Evolutionary conservation across 1,284 basidiomycete genomes (phyloP).

Genomic region (Microbotryomycetes sp.): DNA sequence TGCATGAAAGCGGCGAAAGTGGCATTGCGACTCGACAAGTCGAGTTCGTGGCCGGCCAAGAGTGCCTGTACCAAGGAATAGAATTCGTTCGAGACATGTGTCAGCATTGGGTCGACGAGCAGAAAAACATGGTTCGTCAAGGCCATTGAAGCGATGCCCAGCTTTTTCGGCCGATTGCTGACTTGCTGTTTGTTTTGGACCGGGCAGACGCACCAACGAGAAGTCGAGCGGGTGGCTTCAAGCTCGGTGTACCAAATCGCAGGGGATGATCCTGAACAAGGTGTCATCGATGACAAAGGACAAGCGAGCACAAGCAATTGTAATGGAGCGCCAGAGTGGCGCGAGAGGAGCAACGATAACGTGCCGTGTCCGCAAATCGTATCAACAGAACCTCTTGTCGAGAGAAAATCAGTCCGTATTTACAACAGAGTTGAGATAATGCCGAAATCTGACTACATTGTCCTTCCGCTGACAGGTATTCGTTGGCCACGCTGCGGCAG

Average conservation of each 20-base stretch:
- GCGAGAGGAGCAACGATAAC: not conserved
- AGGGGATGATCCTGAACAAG: too few species aligned
- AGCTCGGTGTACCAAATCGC: too few species aligned
- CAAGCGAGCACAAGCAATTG: too few species aligned
- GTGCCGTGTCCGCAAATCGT: slow-evolving; percentile 2
- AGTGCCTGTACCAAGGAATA: slow-evolving; percentile 25
- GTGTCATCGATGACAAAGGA: too few species aligned
- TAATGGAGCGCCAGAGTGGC: not conserved
- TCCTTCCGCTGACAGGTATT: too few species aligned
- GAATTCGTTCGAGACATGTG: slow-evolving; percentile 18
- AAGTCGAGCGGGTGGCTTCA: not conserved
- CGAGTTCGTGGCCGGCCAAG: slow-evolving; percentile 11
- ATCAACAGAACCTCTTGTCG: slow-evolving; percentile 16
- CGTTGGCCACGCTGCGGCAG: slow-evolving; percentile 21
- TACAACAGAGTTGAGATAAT: too few species aligned
- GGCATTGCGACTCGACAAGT: not conserved
- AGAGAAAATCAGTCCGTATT: slow-evolving; percentile 25
- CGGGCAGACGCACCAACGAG: not conserved
- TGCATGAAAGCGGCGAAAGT: slow-evolving; percentile 11
- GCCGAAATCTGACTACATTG: too few species aligned
- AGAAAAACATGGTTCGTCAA: not conserved
- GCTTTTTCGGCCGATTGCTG: not conserved
- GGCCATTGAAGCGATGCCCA: not conserved
- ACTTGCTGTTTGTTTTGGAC: not conserved
- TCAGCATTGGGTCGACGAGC: slow-evolving; percentile 11